Conservation (phyloP, 2,329 filamentous ascomycete species). For the Scedosporium boydii region DNA sequence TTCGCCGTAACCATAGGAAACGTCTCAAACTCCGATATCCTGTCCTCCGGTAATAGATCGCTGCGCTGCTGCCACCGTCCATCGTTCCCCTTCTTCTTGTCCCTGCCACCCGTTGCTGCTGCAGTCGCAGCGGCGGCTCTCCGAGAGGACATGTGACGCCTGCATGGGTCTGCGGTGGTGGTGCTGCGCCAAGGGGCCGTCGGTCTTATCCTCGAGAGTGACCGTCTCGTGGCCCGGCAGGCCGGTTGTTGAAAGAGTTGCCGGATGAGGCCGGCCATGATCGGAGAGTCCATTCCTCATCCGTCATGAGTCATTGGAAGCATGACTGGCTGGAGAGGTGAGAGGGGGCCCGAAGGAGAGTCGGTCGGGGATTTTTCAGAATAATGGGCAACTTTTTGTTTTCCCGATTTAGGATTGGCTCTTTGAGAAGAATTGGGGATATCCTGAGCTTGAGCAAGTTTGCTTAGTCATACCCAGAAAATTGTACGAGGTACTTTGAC, state of each 20-base stretch:
- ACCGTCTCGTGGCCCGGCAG: constrained; percentile 33
- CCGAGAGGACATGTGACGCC: constrained; percentile 5
- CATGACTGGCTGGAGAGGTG: constrained; percentile 4
- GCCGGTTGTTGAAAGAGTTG: constrained; percentile 68
- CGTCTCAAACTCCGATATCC: constrained; percentile 67
- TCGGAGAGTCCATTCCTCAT: constrained; percentile 66
- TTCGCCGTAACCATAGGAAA: constrained; percentile 82
- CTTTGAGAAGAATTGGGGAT: no score
- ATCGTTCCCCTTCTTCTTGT: constrained; percentile 40
- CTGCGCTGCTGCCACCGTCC: constrained; percentile 81
- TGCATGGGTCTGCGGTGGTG: not conserved
- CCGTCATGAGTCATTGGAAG: constrained; percentile 4
- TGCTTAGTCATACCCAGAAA: not conserved
- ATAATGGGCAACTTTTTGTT: not conserved
- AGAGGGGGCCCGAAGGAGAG: constrained; percentile 7
- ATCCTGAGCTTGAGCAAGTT: not conserved
- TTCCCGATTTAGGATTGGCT: not conserved
- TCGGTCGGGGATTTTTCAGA: constrained; percentile 2
- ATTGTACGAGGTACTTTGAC: not conserved
- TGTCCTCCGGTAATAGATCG: constrained; percentile 65
- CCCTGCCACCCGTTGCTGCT: not conserved
- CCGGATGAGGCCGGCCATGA: constrained; percentile 69
- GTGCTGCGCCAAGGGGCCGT: constrained; percentile 8
- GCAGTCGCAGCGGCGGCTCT: not conserved
- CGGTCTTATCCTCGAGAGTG: constrained; percentile 19